phyloP scores from a whole-genome alignment of 306 rosid genomes.

The Malus fusca region DNA sequence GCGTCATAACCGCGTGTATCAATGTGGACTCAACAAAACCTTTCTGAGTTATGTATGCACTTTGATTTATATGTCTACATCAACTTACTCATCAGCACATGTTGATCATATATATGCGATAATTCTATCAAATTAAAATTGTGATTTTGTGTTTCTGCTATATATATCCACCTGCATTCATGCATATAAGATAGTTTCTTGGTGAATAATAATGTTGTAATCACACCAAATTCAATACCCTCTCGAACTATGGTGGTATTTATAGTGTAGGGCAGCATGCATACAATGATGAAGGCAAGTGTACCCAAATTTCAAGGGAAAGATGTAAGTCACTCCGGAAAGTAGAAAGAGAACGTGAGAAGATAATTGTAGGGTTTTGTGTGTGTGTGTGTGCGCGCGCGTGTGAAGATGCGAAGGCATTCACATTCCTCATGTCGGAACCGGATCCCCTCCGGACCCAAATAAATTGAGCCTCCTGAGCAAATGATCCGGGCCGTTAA shows the following conservation, averaged over 20 bases:
- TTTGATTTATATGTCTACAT: not conserved
- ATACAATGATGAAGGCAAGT: not conserved
- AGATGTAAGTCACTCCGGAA: not conserved
- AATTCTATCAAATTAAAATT: not conserved
- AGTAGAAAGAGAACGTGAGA: not conserved
- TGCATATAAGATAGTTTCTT: not conserved
- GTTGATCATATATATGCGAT: not conserved
- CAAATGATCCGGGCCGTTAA: too few species aligned
- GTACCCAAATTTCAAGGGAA: not conserved
- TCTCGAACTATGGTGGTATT: too few species aligned
- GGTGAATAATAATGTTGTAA: too few species aligned
- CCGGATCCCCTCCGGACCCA: accelerated
- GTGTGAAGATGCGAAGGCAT: not conserved
- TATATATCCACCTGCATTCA: too few species aligned
- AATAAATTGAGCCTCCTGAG: too few species aligned
- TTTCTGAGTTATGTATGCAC: not conserved
- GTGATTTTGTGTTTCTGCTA: not conserved
- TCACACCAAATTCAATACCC: too few species aligned
- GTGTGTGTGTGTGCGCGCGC: too few species aligned
- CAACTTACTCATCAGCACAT: not conserved
- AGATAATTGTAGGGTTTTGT: not conserved
- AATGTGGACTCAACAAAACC: not conserved
- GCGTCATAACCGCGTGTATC: not conserved
- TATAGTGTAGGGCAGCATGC: not conserved
- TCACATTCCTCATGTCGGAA: not conserved